Evolutionary conservation across 352 stramenopile species (phyloP), one percentile per base, ranked within the genome.

Genomic region (Pseudoperonospora humuli): DNA sequence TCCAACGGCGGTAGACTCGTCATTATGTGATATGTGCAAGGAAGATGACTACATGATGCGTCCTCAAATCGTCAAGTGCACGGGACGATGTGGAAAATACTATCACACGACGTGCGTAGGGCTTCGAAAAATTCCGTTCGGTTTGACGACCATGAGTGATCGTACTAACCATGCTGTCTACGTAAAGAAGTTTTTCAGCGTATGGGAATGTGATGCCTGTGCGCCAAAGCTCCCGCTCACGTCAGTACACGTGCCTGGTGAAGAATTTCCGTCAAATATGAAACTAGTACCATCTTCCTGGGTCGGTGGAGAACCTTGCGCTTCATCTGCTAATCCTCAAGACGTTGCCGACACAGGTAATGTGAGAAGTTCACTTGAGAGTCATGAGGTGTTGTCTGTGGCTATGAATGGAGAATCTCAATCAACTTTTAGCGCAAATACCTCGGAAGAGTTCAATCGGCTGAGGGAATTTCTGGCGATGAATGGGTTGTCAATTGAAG

Each of bases 1-100:
- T 4, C 53, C 67, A 7, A 68, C 67, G 1, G 36, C 49, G 1
- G 28, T 46, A 3, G 52, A 72, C 25, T 48, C 54, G 14, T 63
- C 54, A 8, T 17, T 76, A 9, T 92, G 79, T 44, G 33, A 51
- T 13, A 54, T 64, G 1, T 92, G 79, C 59, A 75, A 78, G 9
- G 75, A 89, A 34, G 79, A 92, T 23, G 79, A 92, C 61, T 89
- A 85, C 51, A 81, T 89, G 70, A 84, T 81, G 62, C 70, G 79
- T 1, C 62, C 79, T 3, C 79, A 92, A 45, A 53, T 92, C 33
- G 73, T 92, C 0, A 50, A 36, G 1, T 92, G 79, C 51, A 64
- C 42, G 2, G 75, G 70, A 0, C 25, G 38, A 7, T 92, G 79
- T 15, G 48, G 49, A 13, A 64, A 54, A 8, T 71, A 66, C 27